phyloP scores from a whole-genome alignment of 1,139 yeast genomes.

The Pichia sp. region DNA sequence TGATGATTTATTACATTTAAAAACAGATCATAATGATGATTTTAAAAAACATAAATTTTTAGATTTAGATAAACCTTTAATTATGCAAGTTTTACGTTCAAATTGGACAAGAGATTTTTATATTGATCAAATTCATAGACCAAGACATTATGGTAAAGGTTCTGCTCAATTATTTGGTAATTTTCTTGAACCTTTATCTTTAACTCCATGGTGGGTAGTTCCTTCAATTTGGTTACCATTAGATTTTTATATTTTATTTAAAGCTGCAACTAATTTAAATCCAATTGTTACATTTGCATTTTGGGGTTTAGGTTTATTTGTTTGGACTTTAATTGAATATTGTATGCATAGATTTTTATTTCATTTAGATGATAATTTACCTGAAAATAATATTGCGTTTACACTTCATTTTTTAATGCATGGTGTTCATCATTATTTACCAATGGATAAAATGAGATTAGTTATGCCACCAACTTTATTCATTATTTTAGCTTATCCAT shows the following conservation, averaged over 20 bases:
- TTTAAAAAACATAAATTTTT: conserved; percentile 73
- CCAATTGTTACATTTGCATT: conserved; percentile 30
- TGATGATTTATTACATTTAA: conserved; percentile 63
- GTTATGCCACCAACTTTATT: conserved; percentile 95
- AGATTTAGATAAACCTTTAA: conserved; percentile 75
- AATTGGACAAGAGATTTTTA: conserved; percentile 81
- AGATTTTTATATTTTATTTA: conserved; percentile 45
- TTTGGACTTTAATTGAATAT: conserved; percentile 93
- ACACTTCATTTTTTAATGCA: conserved; percentile 85
- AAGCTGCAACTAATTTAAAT: conserved; percentile 35
- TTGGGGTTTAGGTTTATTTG: conserved; percentile 62
- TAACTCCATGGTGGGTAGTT: conserved; percentile 76
- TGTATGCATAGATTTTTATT: conserved; percentile 82
- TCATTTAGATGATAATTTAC: conserved; percentile 83
- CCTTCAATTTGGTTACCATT: conserved; percentile 89
- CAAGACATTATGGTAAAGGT: conserved; percentile 88
- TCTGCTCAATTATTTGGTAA: conserved; percentile 85
- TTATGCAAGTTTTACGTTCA: conserved; percentile 70
- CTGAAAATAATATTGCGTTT: conserved; percentile 69
- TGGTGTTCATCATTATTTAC: conserved; percentile 95
- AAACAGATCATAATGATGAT: conserved; percentile 73
- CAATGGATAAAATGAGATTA: conserved; percentile 89
- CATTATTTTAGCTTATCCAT: conserved; percentile 48
- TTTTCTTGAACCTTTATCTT: conserved; percentile 62
- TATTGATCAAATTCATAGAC: conserved; percentile 93